These are phyloP conservation scores for Biscutella laevigata DNA, from an alignment of 441 rosid genomes.

Conservation along the genomic window DNA sequence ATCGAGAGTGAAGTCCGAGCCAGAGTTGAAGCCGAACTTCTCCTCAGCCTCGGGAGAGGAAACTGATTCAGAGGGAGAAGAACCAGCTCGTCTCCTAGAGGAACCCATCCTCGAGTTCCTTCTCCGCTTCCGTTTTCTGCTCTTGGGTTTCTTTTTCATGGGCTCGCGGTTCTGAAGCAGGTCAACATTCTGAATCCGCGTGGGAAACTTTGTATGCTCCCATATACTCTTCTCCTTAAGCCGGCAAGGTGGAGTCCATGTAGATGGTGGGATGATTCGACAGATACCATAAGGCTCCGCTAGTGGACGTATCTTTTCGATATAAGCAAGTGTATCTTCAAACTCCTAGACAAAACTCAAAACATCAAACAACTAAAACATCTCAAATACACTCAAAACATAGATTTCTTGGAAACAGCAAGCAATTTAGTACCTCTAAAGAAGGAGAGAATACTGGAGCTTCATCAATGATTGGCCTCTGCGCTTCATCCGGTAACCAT, in stretches of 20 bases:
- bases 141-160: slow-evolving; percentile 64
- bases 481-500: slow-evolving; percentile 68
- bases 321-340: slow-evolving; percentile 74
- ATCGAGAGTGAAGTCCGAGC: slow-evolving; percentile 70
- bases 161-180: slow-evolving; percentile 91
- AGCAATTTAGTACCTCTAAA: slow-evolving; percentile 45
- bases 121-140: slow-evolving; percentile 65
- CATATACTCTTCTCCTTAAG: slow-evolving; percentile 60
- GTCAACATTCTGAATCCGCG: slow-evolving; percentile 79
- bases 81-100: slow-evolving; percentile 36
- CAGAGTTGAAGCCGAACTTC: slow-evolving; percentile 81
- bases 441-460: slow-evolving; percentile 85
- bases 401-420: not conserved
- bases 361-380: not conserved
- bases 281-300: slow-evolving; percentile 81
- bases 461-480: slow-evolving; percentile 60
- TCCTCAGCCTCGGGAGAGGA: slow-evolving; percentile 57
- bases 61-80: slow-evolving; percentile 39
- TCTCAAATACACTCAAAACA: not conserved
- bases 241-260: slow-evolving; percentile 74
- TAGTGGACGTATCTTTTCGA: slow-evolving; percentile 60
- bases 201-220: slow-evolving; percentile 66
- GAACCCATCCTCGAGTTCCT: slow-evolving; percentile 53
- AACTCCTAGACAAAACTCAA: slow-evolving; percentile 70
- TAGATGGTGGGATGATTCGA: slow-evolving; percentile 73